A percentile compares a stretch with the other conserved stretches of the same genome.
Conservation (phyloP, 257 asterid genomes). For the Nicotiana tomentosiformis region DNA sequence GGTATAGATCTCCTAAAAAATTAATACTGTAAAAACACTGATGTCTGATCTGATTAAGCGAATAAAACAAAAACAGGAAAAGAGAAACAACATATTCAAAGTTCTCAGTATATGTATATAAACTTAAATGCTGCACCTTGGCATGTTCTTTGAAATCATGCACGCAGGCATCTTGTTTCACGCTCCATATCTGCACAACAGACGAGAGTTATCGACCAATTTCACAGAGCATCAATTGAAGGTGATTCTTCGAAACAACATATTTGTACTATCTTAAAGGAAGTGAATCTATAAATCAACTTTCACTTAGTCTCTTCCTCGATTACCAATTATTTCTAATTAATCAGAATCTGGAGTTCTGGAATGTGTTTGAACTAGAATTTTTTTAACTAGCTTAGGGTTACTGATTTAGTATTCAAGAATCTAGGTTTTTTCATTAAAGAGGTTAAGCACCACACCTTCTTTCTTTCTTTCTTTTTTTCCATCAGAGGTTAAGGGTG, state of each 20-base stretch:
- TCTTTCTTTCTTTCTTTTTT: not conserved
- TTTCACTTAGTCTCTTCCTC: not conserved
- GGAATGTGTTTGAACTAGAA: not conserved
- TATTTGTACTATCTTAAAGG: not conserved
- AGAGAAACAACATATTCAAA: not conserved
- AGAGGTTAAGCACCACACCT: not conserved
- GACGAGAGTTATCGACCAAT: constrained; percentile 15
- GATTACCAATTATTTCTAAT: not conserved
- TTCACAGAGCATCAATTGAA: not conserved
- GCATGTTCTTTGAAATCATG: constrained; percentile 77
- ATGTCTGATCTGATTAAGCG: constrained; percentile 4
- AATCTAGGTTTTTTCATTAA: not conserved
- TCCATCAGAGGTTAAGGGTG: not conserved
- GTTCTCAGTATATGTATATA: not conserved
- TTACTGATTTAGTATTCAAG: constrained; percentile 4
- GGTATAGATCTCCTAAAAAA: constrained; percentile 83
- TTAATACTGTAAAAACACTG: not conserved
- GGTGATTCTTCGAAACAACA: not conserved
- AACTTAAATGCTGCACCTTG: constrained; percentile 39
- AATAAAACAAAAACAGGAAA: constrained; percentile 5
- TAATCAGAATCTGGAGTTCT: not conserved
- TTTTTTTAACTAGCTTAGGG: not conserved
- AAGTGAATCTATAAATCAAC: not conserved
- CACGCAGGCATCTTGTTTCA: constrained; percentile 72
- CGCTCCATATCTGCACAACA: constrained; percentile 83